Evolutionary conservation across 1,139 yeast genomes (phyloP).

Genomic region (Zygosaccharomyces sapae): DNA sequence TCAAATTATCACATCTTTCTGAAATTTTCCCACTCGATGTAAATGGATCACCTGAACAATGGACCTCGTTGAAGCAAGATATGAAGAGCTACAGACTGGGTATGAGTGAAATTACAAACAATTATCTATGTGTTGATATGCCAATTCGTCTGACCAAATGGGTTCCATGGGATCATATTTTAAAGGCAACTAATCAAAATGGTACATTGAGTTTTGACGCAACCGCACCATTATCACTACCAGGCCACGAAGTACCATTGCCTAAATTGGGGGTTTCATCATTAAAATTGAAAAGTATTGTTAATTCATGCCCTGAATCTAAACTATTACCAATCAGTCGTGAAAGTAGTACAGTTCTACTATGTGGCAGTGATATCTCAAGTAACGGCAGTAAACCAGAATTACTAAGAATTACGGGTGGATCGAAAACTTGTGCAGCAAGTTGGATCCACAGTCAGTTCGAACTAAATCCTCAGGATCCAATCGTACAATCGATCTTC

Average conservation of each 20-base stretch:
- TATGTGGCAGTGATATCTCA: slow-evolving; percentile 43
- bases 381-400: slow-evolving; percentile 49
- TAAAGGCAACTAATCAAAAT: slow-evolving; percentile 58
- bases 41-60: slow-evolving; percentile 36
- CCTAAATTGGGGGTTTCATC: slow-evolving; percentile 67
- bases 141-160: slow-evolving; percentile 71
- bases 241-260: slow-evolving; percentile 68
- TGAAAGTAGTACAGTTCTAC: slow-evolving; percentile 68
- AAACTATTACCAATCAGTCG: slow-evolving; percentile 58
- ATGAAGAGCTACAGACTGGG: slow-evolving; percentile 67
- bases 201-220: slow-evolving; percentile 65
- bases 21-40: slow-evolving; percentile 54
- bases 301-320: slow-evolving; percentile 50
- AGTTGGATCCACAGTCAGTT: slow-evolving; percentile 82
- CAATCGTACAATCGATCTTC: slow-evolving; percentile 44
- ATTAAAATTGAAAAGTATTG: slow-evolving; percentile 56
- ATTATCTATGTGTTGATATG: slow-evolving; percentile 71
- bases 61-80: slow-evolving; percentile 48
- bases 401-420: slow-evolving; percentile 76
- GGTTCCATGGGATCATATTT: slow-evolving; percentile 61
- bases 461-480: slow-evolving; percentile 46
- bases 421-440: slow-evolving; percentile 60
- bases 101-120: slow-evolving; percentile 72
- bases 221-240: slow-evolving; percentile 54
- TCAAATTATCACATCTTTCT: slow-evolving; percentile 69